A percentile compares a stretch with the other conserved stretches of the same genome.
Evolutionary conservation across 2,329 filamentous ascomycete genomes (phyloP).

Genomic region (Neofusicoccum ribis): DNA sequence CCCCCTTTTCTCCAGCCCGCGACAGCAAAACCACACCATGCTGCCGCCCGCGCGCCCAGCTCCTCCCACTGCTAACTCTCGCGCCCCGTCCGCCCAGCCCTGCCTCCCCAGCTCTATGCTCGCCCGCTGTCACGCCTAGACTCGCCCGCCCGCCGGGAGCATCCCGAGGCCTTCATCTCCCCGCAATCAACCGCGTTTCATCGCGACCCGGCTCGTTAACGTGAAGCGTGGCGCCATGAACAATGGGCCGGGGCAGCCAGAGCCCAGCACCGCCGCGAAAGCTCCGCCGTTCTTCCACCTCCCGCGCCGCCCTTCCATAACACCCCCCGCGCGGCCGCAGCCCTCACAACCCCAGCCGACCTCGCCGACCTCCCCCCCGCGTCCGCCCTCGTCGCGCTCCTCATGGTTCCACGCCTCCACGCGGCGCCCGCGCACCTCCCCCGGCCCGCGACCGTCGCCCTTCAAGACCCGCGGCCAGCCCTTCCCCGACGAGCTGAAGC

Average conservation of each 20-base stretch:
- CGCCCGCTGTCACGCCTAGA: slow-evolving; percentile 2
- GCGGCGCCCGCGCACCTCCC: slow-evolving; percentile 39
- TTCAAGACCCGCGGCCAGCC: slow-evolving; percentile 30
- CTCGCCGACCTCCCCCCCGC: slow-evolving; percentile 6
- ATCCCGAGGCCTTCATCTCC: slow-evolving; percentile 10
- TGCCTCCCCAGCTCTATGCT: background rate
- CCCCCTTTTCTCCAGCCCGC: slow-evolving; percentile 11
- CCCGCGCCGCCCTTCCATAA: slow-evolving; percentile 2
- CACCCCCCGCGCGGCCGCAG: background rate
- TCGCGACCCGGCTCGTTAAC: background rate
- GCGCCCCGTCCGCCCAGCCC: background rate
- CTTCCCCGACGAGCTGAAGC: slow-evolving; percentile 35
- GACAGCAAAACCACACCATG: slow-evolving; percentile 17
- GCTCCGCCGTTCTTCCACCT: background rate
- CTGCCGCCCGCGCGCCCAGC: background rate
- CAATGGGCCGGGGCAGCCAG: slow-evolving; percentile 2
- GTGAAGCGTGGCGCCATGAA: slow-evolving; percentile 15
- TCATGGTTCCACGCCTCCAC: slow-evolving; percentile 32
- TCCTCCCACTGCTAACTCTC: background rate
- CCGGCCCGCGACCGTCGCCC: slow-evolving; percentile 34
- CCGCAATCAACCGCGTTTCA: slow-evolving; percentile 19
- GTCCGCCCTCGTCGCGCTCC: slow-evolving; percentile 20
- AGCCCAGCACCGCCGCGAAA: background rate
- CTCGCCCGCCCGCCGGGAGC: slow-evolving; percentile 3
- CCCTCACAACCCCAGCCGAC: background rate